These are phyloP conservation scores for Saksenaea vasiformis DNA, from an alignment of 371 early-diverging fungal species.

Conservation along the genomic window DNA sequence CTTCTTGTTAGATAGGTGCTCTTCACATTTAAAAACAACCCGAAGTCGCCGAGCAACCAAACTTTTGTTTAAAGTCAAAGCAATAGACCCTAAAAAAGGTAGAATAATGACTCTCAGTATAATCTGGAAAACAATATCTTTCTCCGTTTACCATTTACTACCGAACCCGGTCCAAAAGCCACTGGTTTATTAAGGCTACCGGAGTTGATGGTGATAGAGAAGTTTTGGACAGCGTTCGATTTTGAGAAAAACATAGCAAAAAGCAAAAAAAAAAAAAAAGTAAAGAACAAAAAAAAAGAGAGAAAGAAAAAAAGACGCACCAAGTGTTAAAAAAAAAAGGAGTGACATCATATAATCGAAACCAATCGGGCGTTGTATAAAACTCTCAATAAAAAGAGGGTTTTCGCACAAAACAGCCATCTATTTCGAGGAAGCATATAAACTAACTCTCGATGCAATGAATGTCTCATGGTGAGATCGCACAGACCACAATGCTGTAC, in stretches of 20 bases:
- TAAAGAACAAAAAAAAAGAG: not conserved
- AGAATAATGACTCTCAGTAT: not conserved
- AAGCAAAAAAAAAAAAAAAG: not conserved
- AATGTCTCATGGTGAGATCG: too few relatives aligned
- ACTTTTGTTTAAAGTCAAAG: conserved; percentile 23
- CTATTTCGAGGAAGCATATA: too few relatives aligned
- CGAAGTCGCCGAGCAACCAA: conserved; percentile 20
- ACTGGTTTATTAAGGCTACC: conserved; percentile 32
- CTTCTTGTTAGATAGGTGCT: conserved; percentile 12
- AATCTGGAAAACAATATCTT: not conserved
- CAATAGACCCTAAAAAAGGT: conserved; percentile 21
- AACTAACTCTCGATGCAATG: too few relatives aligned
- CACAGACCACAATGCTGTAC: too few relatives aligned
- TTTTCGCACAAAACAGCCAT: too few relatives aligned
- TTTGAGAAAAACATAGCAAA: conserved; percentile 27
- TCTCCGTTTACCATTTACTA: conserved; percentile 35
- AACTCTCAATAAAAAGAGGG: too few relatives aligned
- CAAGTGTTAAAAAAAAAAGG: not conserved
- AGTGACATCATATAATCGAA: not conserved
- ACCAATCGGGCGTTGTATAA: too few relatives aligned
- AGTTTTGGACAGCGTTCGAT: conserved; percentile 23
- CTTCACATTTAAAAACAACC: conserved; percentile 31
- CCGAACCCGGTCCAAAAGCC: conserved; percentile 48
- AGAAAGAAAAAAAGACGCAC: not conserved
- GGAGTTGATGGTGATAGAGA: conserved; percentile 27